These are phyloP conservation scores for Tremella fuciformis DNA, from an alignment of 768 basidiomycete genomes.

Conservation along the genomic window DNA sequence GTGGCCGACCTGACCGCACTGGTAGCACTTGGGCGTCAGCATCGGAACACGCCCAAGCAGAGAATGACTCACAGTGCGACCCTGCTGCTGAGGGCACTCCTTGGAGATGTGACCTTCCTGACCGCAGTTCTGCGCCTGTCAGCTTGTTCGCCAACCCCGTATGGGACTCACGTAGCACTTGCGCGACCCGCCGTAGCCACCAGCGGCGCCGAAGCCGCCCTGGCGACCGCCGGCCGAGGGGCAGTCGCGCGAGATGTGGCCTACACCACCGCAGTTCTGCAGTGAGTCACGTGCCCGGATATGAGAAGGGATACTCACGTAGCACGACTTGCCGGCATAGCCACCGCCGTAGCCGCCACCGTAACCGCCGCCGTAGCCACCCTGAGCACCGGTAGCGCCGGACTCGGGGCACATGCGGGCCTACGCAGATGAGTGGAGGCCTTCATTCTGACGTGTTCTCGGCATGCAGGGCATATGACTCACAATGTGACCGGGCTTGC, in stretches of 20 bases:
- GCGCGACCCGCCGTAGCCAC: slow-evolving; percentile 37
- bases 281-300: not conserved
- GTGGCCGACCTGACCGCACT: slow-evolving; percentile 49
- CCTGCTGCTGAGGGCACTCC: slow-evolving; percentile 49
- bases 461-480: slow-evolving; percentile 11
- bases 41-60: not conserved
- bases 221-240: slow-evolving; percentile 41
- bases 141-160: not conserved
- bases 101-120: slow-evolving; percentile 53
- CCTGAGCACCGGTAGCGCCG: slow-evolving; percentile 33
- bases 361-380: slow-evolving; percentile 26
- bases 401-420: slow-evolving; percentile 48
- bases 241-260: slow-evolving; percentile 52
- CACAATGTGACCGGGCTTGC: slow-evolving; percentile 51
- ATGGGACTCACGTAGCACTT: slow-evolving; percentile 51
- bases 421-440: slow-evolving; percentile 10
- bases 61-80: slow-evolving; percentile 35
- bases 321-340: slow-evolving; percentile 45
- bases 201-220: slow-evolving; percentile 26
- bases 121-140: slow-evolving; percentile 49
- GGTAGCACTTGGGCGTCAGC: slow-evolving; percentile 36
- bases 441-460: not conserved
- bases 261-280: slow-evolving; percentile 52
- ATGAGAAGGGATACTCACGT: slow-evolving; percentile 42
- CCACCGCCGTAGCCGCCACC: slow-evolving; percentile 40